These are phyloP conservation scores for Actinomortierella ambigua DNA, from an alignment of 371 early-diverging fungal species.

Conservation along the genomic window DNA sequence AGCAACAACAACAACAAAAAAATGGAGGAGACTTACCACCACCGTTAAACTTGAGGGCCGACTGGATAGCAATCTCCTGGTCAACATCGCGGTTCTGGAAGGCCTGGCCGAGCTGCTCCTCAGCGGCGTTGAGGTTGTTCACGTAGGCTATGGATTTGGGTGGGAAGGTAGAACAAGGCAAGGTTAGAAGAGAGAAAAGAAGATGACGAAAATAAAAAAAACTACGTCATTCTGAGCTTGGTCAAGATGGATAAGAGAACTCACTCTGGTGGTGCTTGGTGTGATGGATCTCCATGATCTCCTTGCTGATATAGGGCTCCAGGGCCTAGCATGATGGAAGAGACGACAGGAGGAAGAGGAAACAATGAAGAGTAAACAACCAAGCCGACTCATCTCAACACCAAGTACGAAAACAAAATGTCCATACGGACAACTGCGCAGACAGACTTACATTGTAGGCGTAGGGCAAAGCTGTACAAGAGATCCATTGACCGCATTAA, in stretches of 20 bases:
- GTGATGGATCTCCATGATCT: slow-evolving; percentile 98
- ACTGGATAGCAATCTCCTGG: slow-evolving; percentile 78
- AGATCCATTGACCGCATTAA: too few relatives aligned
- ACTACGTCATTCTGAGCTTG: neutral
- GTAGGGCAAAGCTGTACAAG: slow-evolving; percentile 65
- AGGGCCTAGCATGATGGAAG: slow-evolving; percentile 75
- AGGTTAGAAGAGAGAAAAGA: neutral
- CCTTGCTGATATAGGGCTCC: slow-evolving; percentile 91
- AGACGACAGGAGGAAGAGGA: slow-evolving; percentile 9
- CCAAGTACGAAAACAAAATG: neutral
- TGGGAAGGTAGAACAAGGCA: too few relatives aligned
- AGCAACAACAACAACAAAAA: neutral
- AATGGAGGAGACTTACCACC: slow-evolving; percentile 68
- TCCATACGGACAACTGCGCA: neutral
- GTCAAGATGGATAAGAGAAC: too few relatives aligned
- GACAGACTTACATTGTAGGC: slow-evolving; percentile 58
- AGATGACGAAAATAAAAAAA: neutral
- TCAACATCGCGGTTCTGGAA: slow-evolving; percentile 72
- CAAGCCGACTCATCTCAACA: slow-evolving; percentile 3
- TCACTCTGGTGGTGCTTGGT: slow-evolving; percentile 90
- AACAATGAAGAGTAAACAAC: neutral
- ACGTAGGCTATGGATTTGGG: slow-evolving; percentile 62
- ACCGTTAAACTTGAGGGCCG: slow-evolving; percentile 91
- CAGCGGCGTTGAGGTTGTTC: slow-evolving; percentile 59
- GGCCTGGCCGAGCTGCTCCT: slow-evolving; percentile 77